Conservation (phyloP, 208 protist genomes). For the Acanthamoeba royreba region DNA sequence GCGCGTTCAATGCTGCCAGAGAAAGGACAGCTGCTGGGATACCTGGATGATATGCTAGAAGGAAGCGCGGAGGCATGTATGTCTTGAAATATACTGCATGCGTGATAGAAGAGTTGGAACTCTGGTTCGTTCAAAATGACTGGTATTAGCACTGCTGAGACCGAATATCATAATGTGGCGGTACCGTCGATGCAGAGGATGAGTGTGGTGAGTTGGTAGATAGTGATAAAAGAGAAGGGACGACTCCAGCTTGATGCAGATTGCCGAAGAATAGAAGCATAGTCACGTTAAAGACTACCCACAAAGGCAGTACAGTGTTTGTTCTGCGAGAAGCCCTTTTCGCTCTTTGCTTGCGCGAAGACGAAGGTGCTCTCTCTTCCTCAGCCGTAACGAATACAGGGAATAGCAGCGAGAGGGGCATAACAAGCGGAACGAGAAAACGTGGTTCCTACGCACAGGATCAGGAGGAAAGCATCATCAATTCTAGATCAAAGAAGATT, state of each 20-base stretch:
- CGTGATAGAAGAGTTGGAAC: neutral
- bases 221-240: neutral
- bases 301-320: neutral
- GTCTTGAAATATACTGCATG: neutral
- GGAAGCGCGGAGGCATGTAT: conserved; percentile 38
- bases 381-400: neutral
- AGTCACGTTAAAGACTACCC: conserved; percentile 24
- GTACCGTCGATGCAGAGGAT: neutral
- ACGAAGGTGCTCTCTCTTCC: neutral
- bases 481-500: neutral
- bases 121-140: neutral
- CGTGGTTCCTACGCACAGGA: neutral
- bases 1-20: neutral
- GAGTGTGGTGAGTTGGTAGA: neutral
- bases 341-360: neutral
- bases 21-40: neutral
- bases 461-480: neutral
- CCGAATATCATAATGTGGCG: neutral
- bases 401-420: neutral
- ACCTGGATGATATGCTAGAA: neutral
- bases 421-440: conserved; percentile 20
- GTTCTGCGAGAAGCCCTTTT: neutral
- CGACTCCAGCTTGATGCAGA: conserved; percentile 3
- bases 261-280: conserved; percentile 23
- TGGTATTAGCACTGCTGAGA: neutral